Evolutionary conservation across 441 rosid species (phyloP), one percentile per base, ranked within the genome.

Genomic region (Metrosideros polymorpha): DNA sequence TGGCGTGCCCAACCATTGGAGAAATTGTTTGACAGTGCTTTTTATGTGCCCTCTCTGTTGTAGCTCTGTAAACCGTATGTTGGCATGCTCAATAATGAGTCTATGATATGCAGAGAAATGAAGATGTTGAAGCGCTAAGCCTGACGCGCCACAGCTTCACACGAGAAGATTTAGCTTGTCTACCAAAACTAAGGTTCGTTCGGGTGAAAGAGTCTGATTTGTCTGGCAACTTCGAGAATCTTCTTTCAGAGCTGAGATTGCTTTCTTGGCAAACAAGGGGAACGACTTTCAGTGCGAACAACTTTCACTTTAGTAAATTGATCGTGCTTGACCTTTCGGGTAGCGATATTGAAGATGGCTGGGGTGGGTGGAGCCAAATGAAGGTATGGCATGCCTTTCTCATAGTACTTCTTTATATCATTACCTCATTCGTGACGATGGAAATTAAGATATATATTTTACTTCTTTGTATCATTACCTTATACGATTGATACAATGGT

Each of bases 321-420:
- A 0, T 61, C 2, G 1, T 61, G 3, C 71, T 61, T 0, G 22
- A 61, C 12, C 71, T 61, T 30, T 30, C 71, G 0, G 1, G 7
- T 15, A 30, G 71, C 12, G 2, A 0, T 29, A 61, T 61, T 17
- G 39, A 8, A 3, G 22, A 61, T 61, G 39, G 0, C 1, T 61
- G 71, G 71, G 71, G 1, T 30, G 71, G 71, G 9, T 59, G 71
- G 71, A 15, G 3, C 39, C 39, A 59, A 59, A 59, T 59, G 22
- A 14, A 59, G 71, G 71, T 59, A 59, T 3, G 4, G 15, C 3
- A 15, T 29, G 39, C 39, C 22, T 29, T 59, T 14, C 19, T 59
- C 66, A 13, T 56, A n/a, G n/a, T 6, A 12, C 32, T 57, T 12
- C 63, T 5, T n/a, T 57, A 3, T 57, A 8, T 12, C 4, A 5